Evolutionary conservation across 805 yeast species (phyloP), one percentile per base, ranked within the genome.

Genomic region (Schwanniomyces sp.): DNA sequence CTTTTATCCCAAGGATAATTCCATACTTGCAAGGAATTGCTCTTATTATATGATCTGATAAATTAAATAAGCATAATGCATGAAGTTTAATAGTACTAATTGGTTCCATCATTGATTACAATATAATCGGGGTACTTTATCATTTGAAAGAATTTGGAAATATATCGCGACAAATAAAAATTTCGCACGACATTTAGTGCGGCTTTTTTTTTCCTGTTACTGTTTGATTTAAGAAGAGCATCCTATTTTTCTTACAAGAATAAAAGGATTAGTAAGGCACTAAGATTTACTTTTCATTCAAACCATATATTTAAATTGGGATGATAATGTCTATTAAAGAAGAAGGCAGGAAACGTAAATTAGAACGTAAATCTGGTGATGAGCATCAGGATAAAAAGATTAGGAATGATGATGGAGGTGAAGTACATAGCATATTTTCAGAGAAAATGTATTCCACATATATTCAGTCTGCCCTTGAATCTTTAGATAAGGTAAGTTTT

Each of bases 381-480:
- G 50, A 38, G 11, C 44, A 17, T 25, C 34, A n/a, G 16, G 32
- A 21, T 25, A 47, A 47, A 29, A 50, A 36, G 28, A 34, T 40
- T 39, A 37, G 37, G 12, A 27, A 40, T 18, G 44, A 45, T 10
- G 44, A 40, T 30, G 32, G 38, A 27, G 46, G 39, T 2, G 45
- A 47, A 11, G 41, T 50, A 30, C 49, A 50, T 21, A 37, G n/a
- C 40, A 48, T 53, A 18, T 67, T 70, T 50, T 64, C 72, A 36
- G 74, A 67, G 42, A 64, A 66, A 57, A 68, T 72, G 74, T 73
- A 70, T 57, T 50, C 66, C 27, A 60, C 71, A 40, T 78, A 78
- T 58, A 81, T 87, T 30, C 76, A 77, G 53, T 76, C 88, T 45
- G 94, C 92, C 27, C 67, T 89, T 52, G 87, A 83, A 42, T 79